Percentiles rank a stretch among this genome's conserved stretches.
Evolutionary conservation across 1,284 basidiomycete species (phyloP).

Genomic region (Rhodotorula sp.): DNA sequence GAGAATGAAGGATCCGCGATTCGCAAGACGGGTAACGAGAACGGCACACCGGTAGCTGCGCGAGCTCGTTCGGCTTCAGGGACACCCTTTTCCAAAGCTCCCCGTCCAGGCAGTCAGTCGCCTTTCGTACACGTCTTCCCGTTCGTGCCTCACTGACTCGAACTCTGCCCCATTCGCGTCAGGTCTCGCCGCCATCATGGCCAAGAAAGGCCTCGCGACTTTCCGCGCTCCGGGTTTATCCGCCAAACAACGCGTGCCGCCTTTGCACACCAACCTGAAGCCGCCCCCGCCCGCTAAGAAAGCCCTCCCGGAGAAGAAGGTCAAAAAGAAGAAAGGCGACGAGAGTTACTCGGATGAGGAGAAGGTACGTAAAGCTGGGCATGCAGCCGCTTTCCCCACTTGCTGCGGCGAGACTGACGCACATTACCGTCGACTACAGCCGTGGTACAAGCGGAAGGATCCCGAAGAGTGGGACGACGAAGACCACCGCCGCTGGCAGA

Average conservation of each 20-base stretch:
- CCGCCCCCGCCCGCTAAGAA: constrained; percentile 25
- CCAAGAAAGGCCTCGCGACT: constrained; percentile 6
- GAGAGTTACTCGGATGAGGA: constrained; percentile 37
- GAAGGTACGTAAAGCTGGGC: constrained; percentile 21
- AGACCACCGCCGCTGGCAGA: constrained; percentile 20
- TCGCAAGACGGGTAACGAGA: too few species aligned
- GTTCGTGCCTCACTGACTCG: not conserved
- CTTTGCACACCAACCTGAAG: constrained; percentile 36
- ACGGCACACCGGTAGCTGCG: too few species aligned
- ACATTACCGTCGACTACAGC: not conserved
- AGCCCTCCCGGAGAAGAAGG: constrained; percentile 12
- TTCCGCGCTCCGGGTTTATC: constrained; percentile 27
- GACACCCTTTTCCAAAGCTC: too few species aligned
- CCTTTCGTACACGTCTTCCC: not conserved
- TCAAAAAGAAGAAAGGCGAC: constrained; percentile 36
- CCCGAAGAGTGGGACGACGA: constrained; percentile 34
- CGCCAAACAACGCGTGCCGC: constrained; percentile 15
- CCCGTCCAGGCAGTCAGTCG: constrained; percentile 19
- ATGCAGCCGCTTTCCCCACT: not conserved
- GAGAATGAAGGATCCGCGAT: constrained; percentile 12
- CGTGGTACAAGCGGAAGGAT: constrained; percentile 32
- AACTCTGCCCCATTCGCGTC: not conserved
- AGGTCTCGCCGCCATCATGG: constrained; percentile 34
- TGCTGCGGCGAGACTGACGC: not conserved
- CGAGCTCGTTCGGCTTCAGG: too few species aligned